Conservation (phyloP, 2,329 filamentous ascomycete genomes). For the Xylariaceae sp. region DNA sequence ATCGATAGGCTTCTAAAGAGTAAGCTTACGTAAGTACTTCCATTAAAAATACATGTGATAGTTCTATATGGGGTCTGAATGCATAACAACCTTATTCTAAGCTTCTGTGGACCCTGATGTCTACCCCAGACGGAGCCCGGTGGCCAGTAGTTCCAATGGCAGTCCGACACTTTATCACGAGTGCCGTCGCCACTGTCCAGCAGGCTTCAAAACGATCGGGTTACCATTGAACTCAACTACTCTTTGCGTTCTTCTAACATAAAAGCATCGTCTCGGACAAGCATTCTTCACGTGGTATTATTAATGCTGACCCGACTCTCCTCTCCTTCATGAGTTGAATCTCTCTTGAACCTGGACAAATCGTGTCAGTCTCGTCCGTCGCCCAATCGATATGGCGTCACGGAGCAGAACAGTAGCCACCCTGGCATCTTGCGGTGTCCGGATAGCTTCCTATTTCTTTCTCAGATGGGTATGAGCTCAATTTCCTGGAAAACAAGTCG, state of each 20-base stretch:
- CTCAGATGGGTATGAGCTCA: conserved; percentile 52
- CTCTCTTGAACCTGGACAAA: background rate
- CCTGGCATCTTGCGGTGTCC: conserved; percentile 46
- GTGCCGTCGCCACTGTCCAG: conserved; percentile 16
- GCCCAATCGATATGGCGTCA: conserved; percentile 18
- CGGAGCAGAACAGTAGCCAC: conserved; percentile 30
- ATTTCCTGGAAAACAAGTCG: background rate
- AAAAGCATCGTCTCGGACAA: background rate
- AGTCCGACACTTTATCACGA: background rate
- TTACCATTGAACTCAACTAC: background rate
- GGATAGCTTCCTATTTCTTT: conserved; percentile 51
- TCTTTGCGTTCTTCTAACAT: conserved; percentile 1
- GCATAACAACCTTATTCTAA: too few species aligned
- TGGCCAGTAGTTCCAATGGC: too few species aligned
- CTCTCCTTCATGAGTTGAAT: background rate
- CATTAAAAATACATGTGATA: too few species aligned
- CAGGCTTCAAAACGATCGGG: background rate
- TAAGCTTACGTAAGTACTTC: too few species aligned
- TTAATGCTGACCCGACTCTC: background rate
- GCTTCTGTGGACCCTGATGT: too few species aligned
- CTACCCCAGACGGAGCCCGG: too few species aligned
- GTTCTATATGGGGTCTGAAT: too few species aligned
- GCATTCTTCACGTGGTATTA: background rate
- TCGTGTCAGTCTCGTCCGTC: background rate
- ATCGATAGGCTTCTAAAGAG: background rate